Evolutionary conservation across 768 basidiomycete species (phyloP), one percentile per base, ranked within the genome.

Genomic region (Cyclocybe aegerita): DNA sequence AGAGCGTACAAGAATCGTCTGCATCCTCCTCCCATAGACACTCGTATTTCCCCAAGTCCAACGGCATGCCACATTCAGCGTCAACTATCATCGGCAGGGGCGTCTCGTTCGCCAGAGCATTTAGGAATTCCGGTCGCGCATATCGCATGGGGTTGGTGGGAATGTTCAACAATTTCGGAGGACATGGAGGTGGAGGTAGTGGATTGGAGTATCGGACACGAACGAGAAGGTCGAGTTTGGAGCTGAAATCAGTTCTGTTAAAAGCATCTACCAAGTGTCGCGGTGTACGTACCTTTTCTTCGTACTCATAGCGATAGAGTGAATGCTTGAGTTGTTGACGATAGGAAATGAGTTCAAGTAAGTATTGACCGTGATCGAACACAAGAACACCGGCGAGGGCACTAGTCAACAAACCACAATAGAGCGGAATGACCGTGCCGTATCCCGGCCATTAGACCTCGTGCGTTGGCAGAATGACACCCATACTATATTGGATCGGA

Each of bases 11-110:
- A 46, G 80, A 77, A 68, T 87, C 82, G 62, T 86, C 80, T 2
- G 77, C 88, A 38, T 82, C 82, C 53, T 92, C 89, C 43, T 88
- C 84, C 91, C 89, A 94, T 12, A 96, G 70, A 33, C 82, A 87
- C 48, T 88, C 86, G 78, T 85, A 94, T 48, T 78, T 81, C 12
- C 88, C 87, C 41, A 96, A 71, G 65, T 98, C 92, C 17, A 99
- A 70, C 0, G 95, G 94, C 94, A 99, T 95, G 0, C 97, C 97
- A 57, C 87, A 88, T 65, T 99, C 97, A 0, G 91, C 92, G 59
- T 99, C 97, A 1, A 98, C 88, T 56, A 98, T 88, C 92, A 98
- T 94, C 0, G 97, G 96, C 14, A 97, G 66, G 0, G 90, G 88
- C 9, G 85, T 82, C 42, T 92, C 90, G 46, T 85, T 83, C 0